A percentile compares a stretch with the other conserved stretches of the same genome.
These are phyloP conservation scores for Emmonsiellopsis sp. DNA, from an alignment of 2,329 filamentous ascomycete species.

Conservation along the genomic window DNA sequence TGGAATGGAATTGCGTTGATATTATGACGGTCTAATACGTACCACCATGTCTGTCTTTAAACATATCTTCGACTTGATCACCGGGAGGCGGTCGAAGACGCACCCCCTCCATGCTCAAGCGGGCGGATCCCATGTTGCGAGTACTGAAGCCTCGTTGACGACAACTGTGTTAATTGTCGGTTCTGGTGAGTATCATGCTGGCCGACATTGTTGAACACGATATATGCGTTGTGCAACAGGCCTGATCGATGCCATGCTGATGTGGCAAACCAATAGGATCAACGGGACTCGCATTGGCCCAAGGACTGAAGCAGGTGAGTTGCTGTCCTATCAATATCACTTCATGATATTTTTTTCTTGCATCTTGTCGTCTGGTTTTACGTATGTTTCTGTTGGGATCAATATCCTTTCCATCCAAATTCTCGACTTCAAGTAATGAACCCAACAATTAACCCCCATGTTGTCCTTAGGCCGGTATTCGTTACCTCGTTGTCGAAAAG, in stretches of 20 bases:
- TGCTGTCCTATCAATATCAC: background rate
- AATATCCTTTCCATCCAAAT: constrained; percentile 11
- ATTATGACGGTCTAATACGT: no score
- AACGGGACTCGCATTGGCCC: background rate
- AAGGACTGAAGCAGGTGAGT: constrained; percentile 1
- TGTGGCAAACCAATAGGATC: background rate
- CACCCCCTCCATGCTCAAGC: background rate
- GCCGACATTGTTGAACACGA: background rate
- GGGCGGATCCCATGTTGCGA: background rate
- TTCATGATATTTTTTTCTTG: background rate
- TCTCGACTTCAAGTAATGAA: no score
- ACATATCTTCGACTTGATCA: no score
- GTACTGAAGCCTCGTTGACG: background rate
- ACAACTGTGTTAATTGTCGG: background rate
- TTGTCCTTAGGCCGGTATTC: constrained; percentile 8
- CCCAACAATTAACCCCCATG: no score
- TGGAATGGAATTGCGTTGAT: no score
- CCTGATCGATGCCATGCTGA: background rate
- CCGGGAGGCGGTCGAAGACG: background rate
- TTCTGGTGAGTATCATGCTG: background rate
- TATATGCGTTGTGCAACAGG: background rate
- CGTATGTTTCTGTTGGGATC: background rate
- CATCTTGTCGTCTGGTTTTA: background rate
- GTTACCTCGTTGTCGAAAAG: constrained; percentile 16
- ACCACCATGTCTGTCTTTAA: no score